Conservation (phyloP, 306 rosid species). For the Luffa acutangula region DNA sequence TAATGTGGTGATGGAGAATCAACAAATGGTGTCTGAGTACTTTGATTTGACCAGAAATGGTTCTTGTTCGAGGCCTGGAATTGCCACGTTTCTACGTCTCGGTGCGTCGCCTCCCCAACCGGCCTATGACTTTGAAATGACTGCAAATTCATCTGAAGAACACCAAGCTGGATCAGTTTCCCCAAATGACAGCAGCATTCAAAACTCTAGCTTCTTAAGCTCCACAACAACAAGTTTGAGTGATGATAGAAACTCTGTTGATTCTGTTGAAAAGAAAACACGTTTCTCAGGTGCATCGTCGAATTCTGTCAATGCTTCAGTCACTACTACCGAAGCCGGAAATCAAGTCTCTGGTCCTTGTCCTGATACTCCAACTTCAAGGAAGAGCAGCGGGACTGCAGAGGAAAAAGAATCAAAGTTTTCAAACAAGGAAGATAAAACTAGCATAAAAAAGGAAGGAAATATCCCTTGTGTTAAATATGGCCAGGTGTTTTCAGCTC, state of each 20-base stretch:
- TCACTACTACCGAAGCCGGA: slow-evolving; percentile 16
- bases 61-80: slow-evolving; percentile 15
- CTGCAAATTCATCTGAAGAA: slow-evolving; percentile 31
- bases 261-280: slow-evolving; percentile 44
- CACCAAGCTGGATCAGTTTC: slow-evolving; percentile 35
- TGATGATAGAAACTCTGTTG: slow-evolving; percentile 54
- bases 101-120: slow-evolving; percentile 38
- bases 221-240: slow-evolving; percentile 59
- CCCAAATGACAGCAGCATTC: slow-evolving; percentile 49
- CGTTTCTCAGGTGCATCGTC: slow-evolving; percentile 21
- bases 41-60: slow-evolving; percentile 28
- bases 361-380: slow-evolving; percentile 66
- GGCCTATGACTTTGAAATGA: slow-evolving; percentile 53
- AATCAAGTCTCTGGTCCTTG: slow-evolving; percentile 24
- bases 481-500: slow-evolving; percentile 54
- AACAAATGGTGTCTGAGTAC: slow-evolving; percentile 75
- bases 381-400: slow-evolving; percentile 27
- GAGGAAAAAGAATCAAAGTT: slow-evolving; percentile 34
- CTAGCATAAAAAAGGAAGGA: slow-evolving; percentile 13
- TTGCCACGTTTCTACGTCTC: slow-evolving; percentile 68
- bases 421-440: slow-evolving; percentile 30
- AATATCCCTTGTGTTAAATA: slow-evolving; percentile 20
- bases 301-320: slow-evolving; percentile 18
- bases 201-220: slow-evolving; percentile 50
- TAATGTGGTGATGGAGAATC: slow-evolving; percentile 53